phyloP scores from a whole-genome alignment of 805 yeast genomes.

The Sporopachydermia lactativora region DNA sequence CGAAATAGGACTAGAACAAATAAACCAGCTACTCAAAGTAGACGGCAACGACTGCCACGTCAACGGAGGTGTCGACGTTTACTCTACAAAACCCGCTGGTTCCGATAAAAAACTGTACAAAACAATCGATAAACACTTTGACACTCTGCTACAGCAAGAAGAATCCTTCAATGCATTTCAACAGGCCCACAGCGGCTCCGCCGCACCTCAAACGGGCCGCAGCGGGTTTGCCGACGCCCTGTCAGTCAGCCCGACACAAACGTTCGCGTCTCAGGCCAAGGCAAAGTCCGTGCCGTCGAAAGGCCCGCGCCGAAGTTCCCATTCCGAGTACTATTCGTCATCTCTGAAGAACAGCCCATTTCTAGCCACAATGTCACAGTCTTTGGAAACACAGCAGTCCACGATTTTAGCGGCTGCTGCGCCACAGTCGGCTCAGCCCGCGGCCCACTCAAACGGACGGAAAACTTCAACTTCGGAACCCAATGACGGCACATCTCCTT shows the following conservation, averaged over 20 bases:
- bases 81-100: constrained; percentile 87
- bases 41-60: constrained; percentile 64
- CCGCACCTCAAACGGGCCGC: constrained; percentile 3
- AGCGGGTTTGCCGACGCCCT: neutral
- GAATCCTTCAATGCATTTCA: neutral
- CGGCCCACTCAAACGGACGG: constrained; percentile 2
- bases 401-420: neutral
- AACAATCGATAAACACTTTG: constrained; percentile 71
- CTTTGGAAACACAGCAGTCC: constrained; percentile 14
- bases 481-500: constrained; percentile 12
- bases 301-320: constrained; percentile 9
- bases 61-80: constrained; percentile 83
- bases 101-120: constrained; percentile 82
- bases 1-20: constrained; percentile 81
- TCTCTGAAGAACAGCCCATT: constrained; percentile 3
- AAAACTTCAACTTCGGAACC: constrained; percentile 5
- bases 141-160: constrained; percentile 22
- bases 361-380: constrained; percentile 8
- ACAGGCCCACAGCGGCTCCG: constrained; percentile 1
- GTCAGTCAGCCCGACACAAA: neutral
- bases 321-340: neutral
- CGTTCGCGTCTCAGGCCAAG: constrained; percentile 6
- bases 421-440: constrained; percentile 5
- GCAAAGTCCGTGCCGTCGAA: constrained; percentile 14
- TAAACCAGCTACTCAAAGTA: constrained; percentile 74